Percentiles rank a stretch among this genome's conserved stretches.
These are phyloP conservation scores for Cucumis sativus DNA, from an alignment of 306 rosid species.

Conservation along the genomic window DNA sequence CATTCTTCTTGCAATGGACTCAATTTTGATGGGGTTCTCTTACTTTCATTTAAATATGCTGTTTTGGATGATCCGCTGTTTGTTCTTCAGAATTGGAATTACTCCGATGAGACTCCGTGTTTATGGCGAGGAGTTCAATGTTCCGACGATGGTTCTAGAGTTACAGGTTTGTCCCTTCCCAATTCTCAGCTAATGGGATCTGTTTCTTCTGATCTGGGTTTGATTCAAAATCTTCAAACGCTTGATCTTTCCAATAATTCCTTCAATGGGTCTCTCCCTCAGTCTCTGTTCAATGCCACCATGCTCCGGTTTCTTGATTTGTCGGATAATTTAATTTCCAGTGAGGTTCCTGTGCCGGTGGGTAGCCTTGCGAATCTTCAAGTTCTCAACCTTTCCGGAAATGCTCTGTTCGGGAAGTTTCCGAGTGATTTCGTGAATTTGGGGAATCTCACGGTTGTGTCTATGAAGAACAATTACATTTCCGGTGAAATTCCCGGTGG, in stretches of 20 bases:
- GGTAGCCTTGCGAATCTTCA: slow-evolving; percentile 25
- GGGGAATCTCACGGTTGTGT: slow-evolving; percentile 27
- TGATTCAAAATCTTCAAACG: slow-evolving; percentile 41
- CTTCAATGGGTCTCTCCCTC: slow-evolving; percentile 66
- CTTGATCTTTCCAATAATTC: slow-evolving; percentile 80
- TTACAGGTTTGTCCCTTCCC: slow-evolving; percentile 36
- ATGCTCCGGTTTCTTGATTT: slow-evolving; percentile 43
- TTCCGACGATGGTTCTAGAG: slow-evolving; percentile 10
- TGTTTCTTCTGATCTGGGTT: slow-evolving; percentile 60
- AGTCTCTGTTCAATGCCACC: slow-evolving; percentile 36
- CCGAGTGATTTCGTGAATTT: slow-evolving; percentile 36
- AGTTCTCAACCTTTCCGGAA: slow-evolving; percentile 66
- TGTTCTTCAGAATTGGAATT: slow-evolving; percentile 38
- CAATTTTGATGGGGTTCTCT: slow-evolving; percentile 39
- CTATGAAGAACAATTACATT: slow-evolving; percentile 53
- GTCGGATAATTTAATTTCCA: slow-evolving; percentile 45
- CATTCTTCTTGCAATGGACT: slow-evolving; percentile 23
- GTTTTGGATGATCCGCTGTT: slow-evolving; percentile 46
- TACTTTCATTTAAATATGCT: slow-evolving; percentile 53
- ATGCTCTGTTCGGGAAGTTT: slow-evolving; percentile 56
- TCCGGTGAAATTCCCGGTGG: slow-evolving; percentile 41
- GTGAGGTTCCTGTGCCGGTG: slow-evolving; percentile 33
- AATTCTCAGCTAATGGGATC: slow-evolving; percentile 55
- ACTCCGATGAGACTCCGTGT: slow-evolving; percentile 50
- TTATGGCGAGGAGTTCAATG: slow-evolving; percentile 74